These are phyloP conservation scores for Grammothele lineata DNA, from an alignment of 768 basidiomycete genomes.

Conservation along the genomic window DNA sequence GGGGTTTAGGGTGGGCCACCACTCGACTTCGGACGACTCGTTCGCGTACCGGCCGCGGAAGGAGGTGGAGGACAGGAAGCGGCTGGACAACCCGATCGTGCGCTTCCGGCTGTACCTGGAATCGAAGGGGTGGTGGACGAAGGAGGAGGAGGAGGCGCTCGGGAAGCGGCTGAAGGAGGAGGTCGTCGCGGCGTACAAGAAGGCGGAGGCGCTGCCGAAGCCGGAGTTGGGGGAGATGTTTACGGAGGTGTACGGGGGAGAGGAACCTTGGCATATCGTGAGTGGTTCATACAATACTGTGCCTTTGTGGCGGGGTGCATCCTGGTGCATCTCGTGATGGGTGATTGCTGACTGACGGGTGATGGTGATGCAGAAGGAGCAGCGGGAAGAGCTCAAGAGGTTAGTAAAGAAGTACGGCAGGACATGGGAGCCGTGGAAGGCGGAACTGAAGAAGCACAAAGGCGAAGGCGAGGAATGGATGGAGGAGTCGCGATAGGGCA, in stretches of 20 bases:
- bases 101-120: slow-evolving; percentile 87
- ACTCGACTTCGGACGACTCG: slow-evolving; percentile 93
- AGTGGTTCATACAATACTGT: slow-evolving; percentile 37
- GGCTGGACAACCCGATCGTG: slow-evolving; percentile 83
- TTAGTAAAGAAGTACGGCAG: slow-evolving; percentile 83
- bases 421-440: slow-evolving; percentile 84
- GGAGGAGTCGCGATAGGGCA: neutral
- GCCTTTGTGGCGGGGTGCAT: neutral
- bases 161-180: slow-evolving; percentile 65
- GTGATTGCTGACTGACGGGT: neutral
- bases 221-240: slow-evolving; percentile 77
- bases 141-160: slow-evolving; percentile 65
- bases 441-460: slow-evolving; percentile 72
- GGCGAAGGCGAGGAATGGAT: slow-evolving; percentile 56
- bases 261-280: slow-evolving; percentile 82
- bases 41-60: slow-evolving; percentile 87
- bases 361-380: slow-evolving; percentile 57
- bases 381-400: slow-evolving; percentile 69
- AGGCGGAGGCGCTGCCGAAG: slow-evolving; percentile 66
- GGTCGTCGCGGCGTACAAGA: slow-evolving; percentile 75
- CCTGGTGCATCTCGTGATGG: slow-evolving; percentile 1
- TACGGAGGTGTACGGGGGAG: slow-evolving; percentile 82
- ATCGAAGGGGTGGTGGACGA: slow-evolving; percentile 80
- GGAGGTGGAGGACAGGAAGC: slow-evolving; percentile 90
- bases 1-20: slow-evolving; percentile 73